phyloP scores from a whole-genome alignment of 2,329 filamentous ascomycete species.

The Ramularia endophylla region DNA sequence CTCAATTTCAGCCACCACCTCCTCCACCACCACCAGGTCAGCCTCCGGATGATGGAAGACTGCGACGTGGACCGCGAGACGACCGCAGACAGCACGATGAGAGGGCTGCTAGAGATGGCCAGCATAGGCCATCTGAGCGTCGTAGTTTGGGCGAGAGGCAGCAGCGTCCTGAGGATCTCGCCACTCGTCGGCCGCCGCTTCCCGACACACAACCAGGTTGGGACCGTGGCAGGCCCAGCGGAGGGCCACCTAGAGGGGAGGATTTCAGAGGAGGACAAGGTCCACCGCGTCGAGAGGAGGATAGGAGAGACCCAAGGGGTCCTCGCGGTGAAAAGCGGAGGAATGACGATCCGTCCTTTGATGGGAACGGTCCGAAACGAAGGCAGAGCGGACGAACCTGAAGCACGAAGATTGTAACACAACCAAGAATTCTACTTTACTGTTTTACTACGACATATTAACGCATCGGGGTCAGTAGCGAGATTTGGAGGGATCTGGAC shows the following conservation, averaged over 20 bases:
- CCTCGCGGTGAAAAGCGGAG: slow-evolving; percentile 22
- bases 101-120: slow-evolving; percentile 10
- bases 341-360: slow-evolving; percentile 22
- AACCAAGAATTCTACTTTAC: too few species aligned
- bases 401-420: background rate
- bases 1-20: slow-evolving; percentile 10
- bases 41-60: slow-evolving; percentile 20
- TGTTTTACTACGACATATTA: too few species aligned
- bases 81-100: slow-evolving; percentile 23
- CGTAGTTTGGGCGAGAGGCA: slow-evolving; percentile 13
- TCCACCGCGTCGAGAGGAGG: slow-evolving; percentile 17
- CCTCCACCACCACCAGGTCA: slow-evolving; percentile 17
- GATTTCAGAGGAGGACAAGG: slow-evolving; percentile 16
- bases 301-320: slow-evolving; percentile 16
- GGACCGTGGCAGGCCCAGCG: slow-evolving; percentile 12
- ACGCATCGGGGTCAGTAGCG: too few species aligned
- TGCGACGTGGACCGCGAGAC: slow-evolving; percentile 18
- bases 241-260: slow-evolving; percentile 15
- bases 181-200: slow-evolving; percentile 7
- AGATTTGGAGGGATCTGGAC: too few species aligned
- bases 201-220: slow-evolving; percentile 13
- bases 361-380: slow-evolving; percentile 21
- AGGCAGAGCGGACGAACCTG: slow-evolving; percentile 17
- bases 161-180: slow-evolving; percentile 11
- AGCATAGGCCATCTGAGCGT: slow-evolving; percentile 10